Evolutionary conservation across 2,329 filamentous ascomycete species (phyloP).

Genomic region (Calonectria fujianensis): DNA sequence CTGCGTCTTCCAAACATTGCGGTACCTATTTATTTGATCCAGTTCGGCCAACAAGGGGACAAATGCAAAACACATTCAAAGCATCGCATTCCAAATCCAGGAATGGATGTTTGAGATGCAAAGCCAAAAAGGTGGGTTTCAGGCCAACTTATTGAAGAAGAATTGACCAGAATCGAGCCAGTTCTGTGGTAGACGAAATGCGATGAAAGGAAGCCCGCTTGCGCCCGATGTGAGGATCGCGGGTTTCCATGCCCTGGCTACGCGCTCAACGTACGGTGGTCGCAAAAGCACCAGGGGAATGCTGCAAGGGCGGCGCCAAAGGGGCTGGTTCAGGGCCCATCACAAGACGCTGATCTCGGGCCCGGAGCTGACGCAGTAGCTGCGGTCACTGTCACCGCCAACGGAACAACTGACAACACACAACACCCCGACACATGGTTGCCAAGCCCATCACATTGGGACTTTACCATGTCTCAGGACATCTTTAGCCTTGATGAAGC

Average conservation of each 20-base stretch:
- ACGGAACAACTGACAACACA: background rate
- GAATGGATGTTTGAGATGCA: conserved; percentile 35
- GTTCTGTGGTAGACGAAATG: conserved; percentile 45
- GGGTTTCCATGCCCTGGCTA: conserved; percentile 50
- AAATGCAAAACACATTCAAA: conserved; percentile 27
- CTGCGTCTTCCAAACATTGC: background rate
- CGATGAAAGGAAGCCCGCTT: conserved; percentile 48
- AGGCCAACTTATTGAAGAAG: background rate
- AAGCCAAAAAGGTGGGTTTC: conserved; percentile 39
- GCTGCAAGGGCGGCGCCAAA: background rate
- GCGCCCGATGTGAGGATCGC: conserved; percentile 46
- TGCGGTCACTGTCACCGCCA: background rate
- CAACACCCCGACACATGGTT: conserved; percentile 26
- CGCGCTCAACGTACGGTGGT: conserved; percentile 50
- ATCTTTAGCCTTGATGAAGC: conserved; percentile 24
- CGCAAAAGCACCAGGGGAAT: conserved; percentile 46
- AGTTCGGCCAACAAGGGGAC: background rate
- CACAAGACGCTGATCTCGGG: background rate
- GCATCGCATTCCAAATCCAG: conserved; percentile 31
- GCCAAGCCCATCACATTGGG: conserved; percentile 25
- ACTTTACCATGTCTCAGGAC: conserved; percentile 30
- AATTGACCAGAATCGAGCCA: conserved; percentile 11
- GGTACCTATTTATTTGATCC: background rate
- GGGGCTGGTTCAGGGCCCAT: background rate
- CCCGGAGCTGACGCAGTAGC: background rate